Percentiles rank a stretch among this genome's conserved stretches.
Evolutionary conservation across 305 asterid species (phyloP).

Genomic region (Lippia alba): DNA sequence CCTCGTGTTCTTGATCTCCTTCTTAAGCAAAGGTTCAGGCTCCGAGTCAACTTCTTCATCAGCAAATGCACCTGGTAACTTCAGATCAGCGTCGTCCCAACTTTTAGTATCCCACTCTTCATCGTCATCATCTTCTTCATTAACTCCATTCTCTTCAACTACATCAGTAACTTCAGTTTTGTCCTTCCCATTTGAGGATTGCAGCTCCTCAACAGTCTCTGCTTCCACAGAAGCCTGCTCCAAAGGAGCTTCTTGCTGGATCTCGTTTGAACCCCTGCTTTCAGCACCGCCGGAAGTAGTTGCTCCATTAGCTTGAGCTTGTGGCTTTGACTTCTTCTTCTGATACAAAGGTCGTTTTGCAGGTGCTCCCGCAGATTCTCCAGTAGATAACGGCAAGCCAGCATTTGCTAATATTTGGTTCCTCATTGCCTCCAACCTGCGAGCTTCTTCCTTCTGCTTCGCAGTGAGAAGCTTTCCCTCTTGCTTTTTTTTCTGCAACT

Average conservation of each 20-base stretch:
- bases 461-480: constrained; percentile 88
- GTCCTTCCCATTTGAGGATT: constrained; percentile 45
- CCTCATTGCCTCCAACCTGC: constrained; percentile 86
- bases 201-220: constrained; percentile 61
- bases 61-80: constrained; percentile 88
- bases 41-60: constrained; percentile 93
- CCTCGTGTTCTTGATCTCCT: constrained; percentile 56
- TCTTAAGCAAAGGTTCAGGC: constrained; percentile 63
- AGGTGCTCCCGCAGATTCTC: constrained; percentile 59
- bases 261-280: constrained; percentile 46
- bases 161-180: constrained; percentile 49
- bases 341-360: constrained; percentile 76
- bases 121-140: constrained; percentile 70
- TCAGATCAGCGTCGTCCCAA: constrained; percentile 95
- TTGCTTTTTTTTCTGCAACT: constrained; percentile 76
- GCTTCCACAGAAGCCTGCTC: constrained; percentile 52
- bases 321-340: constrained; percentile 79
- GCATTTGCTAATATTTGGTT: constrained; percentile 83
- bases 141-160: constrained; percentile 66
- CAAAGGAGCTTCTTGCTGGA: constrained; percentile 45
- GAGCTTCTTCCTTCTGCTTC: constrained; percentile 94
- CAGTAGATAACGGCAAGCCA: constrained; percentile 51
- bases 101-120: constrained; percentile 99
- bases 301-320: constrained; percentile 70
- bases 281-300: constrained; percentile 52